Evolutionary conservation across 805 yeast species (phyloP).

Genomic region (Teunomyces gatunensis): DNA sequence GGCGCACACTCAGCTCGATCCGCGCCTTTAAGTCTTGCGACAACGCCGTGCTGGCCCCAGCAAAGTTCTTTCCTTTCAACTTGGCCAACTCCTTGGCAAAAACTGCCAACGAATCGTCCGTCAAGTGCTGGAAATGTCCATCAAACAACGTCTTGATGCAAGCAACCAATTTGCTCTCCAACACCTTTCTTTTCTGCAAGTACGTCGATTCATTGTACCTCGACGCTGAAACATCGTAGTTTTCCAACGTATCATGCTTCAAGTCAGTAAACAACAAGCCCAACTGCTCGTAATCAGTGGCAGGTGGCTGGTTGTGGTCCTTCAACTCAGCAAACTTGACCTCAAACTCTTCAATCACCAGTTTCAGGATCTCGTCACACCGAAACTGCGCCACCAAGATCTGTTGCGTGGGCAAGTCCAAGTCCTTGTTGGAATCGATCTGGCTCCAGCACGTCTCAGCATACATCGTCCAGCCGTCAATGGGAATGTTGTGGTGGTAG

Average conservation of each 20-base stretch:
- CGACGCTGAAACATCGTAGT: conserved; percentile 71
- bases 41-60: neutral
- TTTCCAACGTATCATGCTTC: conserved; percentile 44
- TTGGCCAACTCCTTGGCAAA: conserved; percentile 10
- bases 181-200: conserved; percentile 51
- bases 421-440: conserved; percentile 87
- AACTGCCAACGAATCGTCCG: conserved; percentile 11
- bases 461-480: conserved; percentile 95
- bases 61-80: conserved; percentile 14
- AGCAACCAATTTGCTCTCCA: conserved; percentile 48
- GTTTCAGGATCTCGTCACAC: conserved; percentile 79
- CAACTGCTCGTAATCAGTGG: conserved; percentile 43
- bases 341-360: conserved; percentile 29
- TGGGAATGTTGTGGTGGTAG: conserved; percentile 83
- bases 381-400: conserved; percentile 90
- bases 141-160: conserved; percentile 39
- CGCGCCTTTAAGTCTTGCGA: neutral
- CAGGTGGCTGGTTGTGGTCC: conserved; percentile 10
- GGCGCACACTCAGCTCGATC: neutral
- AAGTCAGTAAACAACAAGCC: conserved; percentile 45
- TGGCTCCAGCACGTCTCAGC: conserved; percentile 92
- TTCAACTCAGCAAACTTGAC: conserved; percentile 12
- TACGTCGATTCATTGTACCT: conserved; percentile 71
- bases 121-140: conserved; percentile 19
- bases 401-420: conserved; percentile 96